Conservation (phyloP, 331 rosid species). For the Dryas integrifolia region DNA sequence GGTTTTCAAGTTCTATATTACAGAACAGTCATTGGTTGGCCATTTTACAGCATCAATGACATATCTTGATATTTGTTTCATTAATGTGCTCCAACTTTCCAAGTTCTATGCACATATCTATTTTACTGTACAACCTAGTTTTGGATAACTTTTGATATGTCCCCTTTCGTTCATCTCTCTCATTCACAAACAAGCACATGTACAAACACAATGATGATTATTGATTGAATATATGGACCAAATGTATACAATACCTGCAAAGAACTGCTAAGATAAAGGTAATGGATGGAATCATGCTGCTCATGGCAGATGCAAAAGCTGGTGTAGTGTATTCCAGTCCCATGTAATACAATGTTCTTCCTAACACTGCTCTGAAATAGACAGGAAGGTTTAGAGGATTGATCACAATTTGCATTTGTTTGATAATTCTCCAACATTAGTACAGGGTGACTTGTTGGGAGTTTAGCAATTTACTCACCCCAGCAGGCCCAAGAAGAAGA, state of each 20-base stretch:
- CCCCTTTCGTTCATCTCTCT: too few species aligned
- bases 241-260: slow-evolving; percentile 17
- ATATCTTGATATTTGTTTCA: too few species aligned
- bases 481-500: slow-evolving; percentile 27
- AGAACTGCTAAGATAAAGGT: slow-evolving; percentile 28
- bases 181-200: too few species aligned
- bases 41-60: too few species aligned
- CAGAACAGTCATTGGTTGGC: too few species aligned
- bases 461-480: slow-evolving; percentile 10
- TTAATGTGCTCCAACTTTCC: too few species aligned
- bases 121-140: too few species aligned
- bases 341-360: slow-evolving; percentile 10
- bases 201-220: too few species aligned
- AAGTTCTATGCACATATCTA: too few species aligned
- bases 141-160: too few species aligned
- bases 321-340: slow-evolving; percentile 25
- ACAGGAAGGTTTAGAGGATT: background rate
- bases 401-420: background rate
- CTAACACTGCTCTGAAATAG: slow-evolving; percentile 19
- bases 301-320: slow-evolving; percentile 12
- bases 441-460: background rate
- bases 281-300: slow-evolving; percentile 23
- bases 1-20: too few species aligned
- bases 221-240: too few species aligned
- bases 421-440: background rate